Evolutionary conservation across 352 stramenopile species (phyloP), one percentile per base, ranked within the genome.

Genomic region (Phytopythium mirpurense): DNA sequence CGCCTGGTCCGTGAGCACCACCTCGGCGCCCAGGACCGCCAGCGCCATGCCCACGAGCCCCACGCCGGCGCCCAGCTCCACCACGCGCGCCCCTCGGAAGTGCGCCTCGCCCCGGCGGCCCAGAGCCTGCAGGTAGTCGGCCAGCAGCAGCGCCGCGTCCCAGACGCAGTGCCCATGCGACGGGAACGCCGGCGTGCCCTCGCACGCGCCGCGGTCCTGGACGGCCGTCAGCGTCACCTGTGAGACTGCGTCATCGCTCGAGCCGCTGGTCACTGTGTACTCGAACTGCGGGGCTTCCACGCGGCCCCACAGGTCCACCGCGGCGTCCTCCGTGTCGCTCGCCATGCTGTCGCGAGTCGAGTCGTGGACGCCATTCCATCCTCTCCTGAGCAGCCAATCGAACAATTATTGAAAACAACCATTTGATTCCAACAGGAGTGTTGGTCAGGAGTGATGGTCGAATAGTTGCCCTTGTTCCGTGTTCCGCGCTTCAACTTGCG

Each of bases 111-210:
- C 16, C 19, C 23, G 6, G 12, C 23, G 6, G 24, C 21, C 21
- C 5, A 32, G 3, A 14, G 35, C 41, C 45, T 83, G 73, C 31
- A 80, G 47, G 54, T 77, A 81, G 38, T 79, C 70, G 32, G 73
- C 65, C 9, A 83, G 59, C 27, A 80, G 57, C 48, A 83, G 26
- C 2, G 70, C 70, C n/a, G 73, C 73, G 52, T 83, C 73, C 73
- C 73, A 83, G 26, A 83, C 72, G 50, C 70, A 80, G 41, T 83
- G 69, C 24, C 72, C 72, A 34, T 83, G 72, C 52, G 72, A 83
- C 32, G 72, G 67, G 43, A 74, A 79, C 24, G 35, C 53, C 18
- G 62, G 70, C 9, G 58, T 67, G 15, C 67, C 70, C 38, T 53
- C 32, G 47, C 70, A 79, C 6, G 70, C 38, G 7, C 63, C 56